Conservation (phyloP, 108 stramenopile genomes). For the Skeletonema menzelii region DNA sequence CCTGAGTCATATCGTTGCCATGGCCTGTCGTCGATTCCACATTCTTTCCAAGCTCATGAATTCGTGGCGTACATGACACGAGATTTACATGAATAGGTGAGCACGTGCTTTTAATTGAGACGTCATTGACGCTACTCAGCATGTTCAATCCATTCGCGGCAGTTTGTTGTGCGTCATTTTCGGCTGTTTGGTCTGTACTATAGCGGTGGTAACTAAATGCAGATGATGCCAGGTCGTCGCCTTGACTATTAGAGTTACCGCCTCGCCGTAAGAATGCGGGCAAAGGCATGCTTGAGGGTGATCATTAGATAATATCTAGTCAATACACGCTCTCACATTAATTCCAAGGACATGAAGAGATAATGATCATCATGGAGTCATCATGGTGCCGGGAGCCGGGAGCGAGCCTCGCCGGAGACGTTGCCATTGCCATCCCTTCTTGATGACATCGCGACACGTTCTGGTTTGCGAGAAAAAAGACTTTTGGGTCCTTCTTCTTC, state of each 20-base stretch:
- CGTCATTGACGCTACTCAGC: neutral
- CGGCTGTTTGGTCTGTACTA: neutral
- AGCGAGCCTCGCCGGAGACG: no score
- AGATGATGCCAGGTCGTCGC: neutral
- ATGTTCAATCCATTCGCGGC: neutral
- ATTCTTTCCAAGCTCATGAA: no score
- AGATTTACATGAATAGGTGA: neutral
- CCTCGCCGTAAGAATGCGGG: neutral
- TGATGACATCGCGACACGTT: no score
- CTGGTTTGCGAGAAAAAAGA: no score
- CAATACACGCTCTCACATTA: no score
- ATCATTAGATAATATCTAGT: no score
- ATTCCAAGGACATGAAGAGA: no score
- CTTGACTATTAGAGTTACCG: neutral
- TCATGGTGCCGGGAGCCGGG: no score
- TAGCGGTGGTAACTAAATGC: neutral
- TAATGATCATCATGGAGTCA: no score
- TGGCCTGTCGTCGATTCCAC: neutral
- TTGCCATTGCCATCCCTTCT: no score
- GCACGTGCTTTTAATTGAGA: neutral
- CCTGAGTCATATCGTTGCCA: neutral
- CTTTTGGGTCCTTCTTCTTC: no score
- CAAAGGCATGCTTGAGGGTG: neutral
- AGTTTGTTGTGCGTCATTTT: neutral
- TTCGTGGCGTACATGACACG: no score